Evolutionary conservation across 345 rosid genomes (phyloP).

Genomic region (Lumnitzera littorea): DNA sequence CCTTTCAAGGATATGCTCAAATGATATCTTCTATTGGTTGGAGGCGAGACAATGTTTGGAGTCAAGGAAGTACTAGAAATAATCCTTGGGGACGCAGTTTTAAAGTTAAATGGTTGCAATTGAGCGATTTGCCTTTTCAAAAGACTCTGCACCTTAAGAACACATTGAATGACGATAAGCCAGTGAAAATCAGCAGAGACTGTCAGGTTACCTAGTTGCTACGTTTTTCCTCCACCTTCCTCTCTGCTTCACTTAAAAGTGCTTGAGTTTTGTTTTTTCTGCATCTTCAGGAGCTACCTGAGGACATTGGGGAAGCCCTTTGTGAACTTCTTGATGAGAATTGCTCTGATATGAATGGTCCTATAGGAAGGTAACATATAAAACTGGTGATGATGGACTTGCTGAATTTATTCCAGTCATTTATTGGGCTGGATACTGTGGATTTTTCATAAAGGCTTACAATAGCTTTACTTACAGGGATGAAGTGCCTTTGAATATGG

Average conservation of each 20-base stretch:
- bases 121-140: constrained; percentile 85
- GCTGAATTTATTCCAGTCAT: no score
- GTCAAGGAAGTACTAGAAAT: constrained; percentile 76
- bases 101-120: constrained; percentile 78
- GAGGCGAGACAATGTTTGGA: constrained; percentile 90
- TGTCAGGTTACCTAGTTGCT: constrained; percentile 59
- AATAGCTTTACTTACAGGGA: constrained; percentile 31
- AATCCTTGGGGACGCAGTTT: constrained; percentile 95
- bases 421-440: neutral
- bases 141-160: constrained; percentile 94
- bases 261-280: constrained; percentile 7
- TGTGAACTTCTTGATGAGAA: constrained; percentile 80
- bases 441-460: constrained; percentile 12
- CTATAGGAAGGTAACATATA: constrained; percentile 38
- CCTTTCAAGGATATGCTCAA: constrained; percentile 97
- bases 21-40: constrained; percentile 91
- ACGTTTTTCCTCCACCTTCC: constrained; percentile 5
- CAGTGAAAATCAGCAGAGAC: constrained; percentile 97
- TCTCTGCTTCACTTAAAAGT: constrained; percentile 2
- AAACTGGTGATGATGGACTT: constrained; percentile 6
- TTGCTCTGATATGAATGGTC: constrained; percentile 31
- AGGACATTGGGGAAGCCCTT: constrained; percentile 86
- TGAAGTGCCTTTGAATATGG: constrained; percentile 38
- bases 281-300: constrained; percentile 62
- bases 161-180: constrained; percentile 85